Conservation (phyloP, 2,329 filamentous ascomycete species). For the Alternaria alternata region DNA sequence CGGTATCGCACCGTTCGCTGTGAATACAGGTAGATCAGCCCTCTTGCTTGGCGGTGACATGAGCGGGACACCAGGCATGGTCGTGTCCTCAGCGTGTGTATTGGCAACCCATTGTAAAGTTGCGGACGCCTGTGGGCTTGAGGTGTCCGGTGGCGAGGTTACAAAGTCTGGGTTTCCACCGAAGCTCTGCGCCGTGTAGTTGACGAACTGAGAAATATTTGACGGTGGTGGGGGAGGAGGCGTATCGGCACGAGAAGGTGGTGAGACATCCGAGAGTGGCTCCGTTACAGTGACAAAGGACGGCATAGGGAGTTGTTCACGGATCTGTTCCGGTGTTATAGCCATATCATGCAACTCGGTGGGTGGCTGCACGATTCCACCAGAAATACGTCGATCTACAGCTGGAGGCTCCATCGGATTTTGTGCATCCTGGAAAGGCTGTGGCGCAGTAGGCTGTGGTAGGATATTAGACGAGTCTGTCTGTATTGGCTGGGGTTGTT, state of each 20-base stretch:
- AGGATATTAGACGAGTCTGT: conserved; percentile 19
- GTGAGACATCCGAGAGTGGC: conserved; percentile 29
- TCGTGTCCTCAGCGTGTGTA: conserved; percentile 22
- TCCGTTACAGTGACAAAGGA: conserved; percentile 39
- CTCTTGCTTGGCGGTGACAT: conserved; percentile 48
- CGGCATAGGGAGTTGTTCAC: conserved; percentile 46
- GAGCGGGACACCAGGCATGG: conserved; percentile 19
- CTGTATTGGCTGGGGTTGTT: conserved; percentile 41
- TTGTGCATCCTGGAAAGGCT: background rate
- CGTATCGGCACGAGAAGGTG: conserved; percentile 47
- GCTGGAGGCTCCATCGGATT: background rate
- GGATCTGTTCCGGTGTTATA: conserved; percentile 47
- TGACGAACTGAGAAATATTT: conserved; percentile 43
- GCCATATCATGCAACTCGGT: conserved; percentile 41
- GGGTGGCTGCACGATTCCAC: conserved; percentile 36
- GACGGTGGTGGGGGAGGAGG: conserved; percentile 49
- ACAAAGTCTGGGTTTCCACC: conserved; percentile 10
- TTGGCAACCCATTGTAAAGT: conserved; percentile 47
- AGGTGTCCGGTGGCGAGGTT: background rate
- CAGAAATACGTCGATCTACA: conserved; percentile 28
- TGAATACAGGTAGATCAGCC: conserved; percentile 59
- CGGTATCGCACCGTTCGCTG: conserved; percentile 50
- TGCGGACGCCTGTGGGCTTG: conserved; percentile 25
- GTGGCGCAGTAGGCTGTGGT: conserved; percentile 3
- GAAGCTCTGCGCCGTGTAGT: conserved; percentile 38